phyloP scores from a whole-genome alignment of 2,329 filamentous ascomycete species.

The Cladophialophora bantiana region DNA sequence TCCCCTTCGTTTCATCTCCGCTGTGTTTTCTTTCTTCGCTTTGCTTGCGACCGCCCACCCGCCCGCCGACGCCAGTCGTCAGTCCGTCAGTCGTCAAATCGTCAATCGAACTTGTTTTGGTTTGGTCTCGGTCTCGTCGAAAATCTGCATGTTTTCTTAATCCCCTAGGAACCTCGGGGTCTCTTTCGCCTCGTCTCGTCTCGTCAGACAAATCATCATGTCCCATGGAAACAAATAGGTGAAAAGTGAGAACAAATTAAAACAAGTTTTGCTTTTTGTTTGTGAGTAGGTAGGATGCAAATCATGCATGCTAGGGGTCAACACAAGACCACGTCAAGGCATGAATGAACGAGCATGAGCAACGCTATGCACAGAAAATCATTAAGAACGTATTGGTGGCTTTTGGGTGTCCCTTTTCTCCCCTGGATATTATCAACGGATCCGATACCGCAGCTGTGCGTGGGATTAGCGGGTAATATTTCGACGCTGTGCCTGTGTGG shows the following conservation, averaged over 20 bases:
- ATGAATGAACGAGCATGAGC: background rate
- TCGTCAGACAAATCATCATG: background rate
- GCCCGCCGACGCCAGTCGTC: too few relatives aligned
- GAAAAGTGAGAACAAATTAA: background rate
- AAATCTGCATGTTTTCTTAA: background rate
- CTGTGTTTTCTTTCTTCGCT: too few relatives aligned
- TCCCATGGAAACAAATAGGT: background rate
- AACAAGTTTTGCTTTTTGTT: conserved; percentile 11
- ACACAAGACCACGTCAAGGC: background rate
- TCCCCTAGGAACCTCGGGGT: background rate
- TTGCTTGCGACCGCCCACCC: too few relatives aligned
- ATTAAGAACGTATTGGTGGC: conserved; percentile 5
- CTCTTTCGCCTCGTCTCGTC: background rate
- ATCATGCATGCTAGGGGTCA: background rate
- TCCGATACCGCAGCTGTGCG: conserved; percentile 24
- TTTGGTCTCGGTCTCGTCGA: background rate
- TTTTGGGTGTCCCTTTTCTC: conserved; percentile 8
- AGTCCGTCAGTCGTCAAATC: too few relatives aligned
- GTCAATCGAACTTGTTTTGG: too few relatives aligned
- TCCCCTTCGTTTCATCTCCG: too few relatives aligned
- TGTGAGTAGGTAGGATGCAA: conserved; percentile 13
- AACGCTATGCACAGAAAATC: conserved; percentile 8
- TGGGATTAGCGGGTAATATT: background rate
- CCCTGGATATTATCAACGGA: conserved; percentile 20
- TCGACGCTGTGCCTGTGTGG: background rate